Evolutionary conservation across 371 early-diverging fungal genomes (phyloP).

Genomic region (Smittium mucronatum): DNA sequence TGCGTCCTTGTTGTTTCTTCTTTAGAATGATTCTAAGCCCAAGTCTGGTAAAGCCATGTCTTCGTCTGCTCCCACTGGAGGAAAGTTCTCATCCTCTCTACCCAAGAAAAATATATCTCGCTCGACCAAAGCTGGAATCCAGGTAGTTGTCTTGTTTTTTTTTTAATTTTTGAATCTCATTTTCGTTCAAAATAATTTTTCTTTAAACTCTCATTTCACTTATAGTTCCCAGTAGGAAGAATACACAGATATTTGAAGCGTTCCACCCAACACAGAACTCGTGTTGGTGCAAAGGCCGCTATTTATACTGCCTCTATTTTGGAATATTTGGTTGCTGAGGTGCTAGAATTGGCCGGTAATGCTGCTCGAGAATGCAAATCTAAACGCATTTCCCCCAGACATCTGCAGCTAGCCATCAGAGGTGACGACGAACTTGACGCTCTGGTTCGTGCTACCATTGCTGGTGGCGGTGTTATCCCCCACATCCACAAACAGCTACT

Average conservation of each 20-base stretch:
- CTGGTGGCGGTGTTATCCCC: constrained; percentile 81
- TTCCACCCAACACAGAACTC: constrained; percentile 83
- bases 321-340: constrained; percentile 94
- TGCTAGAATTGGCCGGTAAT: constrained; percentile 92
- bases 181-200: background rate
- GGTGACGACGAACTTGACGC: constrained; percentile 95
- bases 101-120: constrained; percentile 7
- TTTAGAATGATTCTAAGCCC: background rate
- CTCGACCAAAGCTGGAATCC: constrained; percentile 8
- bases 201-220: background rate
- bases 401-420: constrained; percentile 59
- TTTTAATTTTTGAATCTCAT: background rate
- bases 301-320: constrained; percentile 91
- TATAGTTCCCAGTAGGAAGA: constrained; percentile 72
- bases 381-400: constrained; percentile 65
- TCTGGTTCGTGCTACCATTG: constrained; percentile 72
- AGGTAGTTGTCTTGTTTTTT: background rate
- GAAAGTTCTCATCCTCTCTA: constrained; percentile 4
- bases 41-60: background rate
- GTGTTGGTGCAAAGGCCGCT: constrained; percentile 89
- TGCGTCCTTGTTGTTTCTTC: background rate
- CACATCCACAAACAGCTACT: constrained; percentile 49
- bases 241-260: constrained; percentile 89
- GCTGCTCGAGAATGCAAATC: constrained; percentile 94
- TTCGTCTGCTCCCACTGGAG: background rate